Evolutionary conservation across 495 filamentous ascomycete species (phyloP).

Genomic region (Rostrohypoxylon terebratum): DNA sequence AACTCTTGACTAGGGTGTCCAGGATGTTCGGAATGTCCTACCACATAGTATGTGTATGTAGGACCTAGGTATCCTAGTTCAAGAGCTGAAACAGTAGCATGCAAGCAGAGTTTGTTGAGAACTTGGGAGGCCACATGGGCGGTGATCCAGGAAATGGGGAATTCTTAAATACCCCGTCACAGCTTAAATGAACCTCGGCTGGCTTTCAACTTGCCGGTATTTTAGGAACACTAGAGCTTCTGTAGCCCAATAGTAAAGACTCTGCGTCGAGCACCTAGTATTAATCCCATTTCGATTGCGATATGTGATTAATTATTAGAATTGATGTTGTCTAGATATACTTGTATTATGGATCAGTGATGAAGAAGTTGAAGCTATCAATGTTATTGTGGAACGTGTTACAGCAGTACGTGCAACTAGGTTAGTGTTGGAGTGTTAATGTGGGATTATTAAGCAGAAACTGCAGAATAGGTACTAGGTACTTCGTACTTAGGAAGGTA

Average conservation of each 20-base stretch:
- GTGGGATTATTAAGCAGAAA: neutral
- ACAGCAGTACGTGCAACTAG: too few relatives aligned
- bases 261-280: too few relatives aligned
- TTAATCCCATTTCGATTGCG: too few relatives aligned
- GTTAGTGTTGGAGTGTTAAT: neutral
- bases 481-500: too few relatives aligned
- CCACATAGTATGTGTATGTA: too few relatives aligned
- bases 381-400: neutral
- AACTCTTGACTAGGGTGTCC: neutral
- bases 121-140: neutral
- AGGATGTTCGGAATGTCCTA: too few relatives aligned
- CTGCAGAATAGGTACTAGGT: neutral
- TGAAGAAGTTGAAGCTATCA: neutral
- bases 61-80: neutral
- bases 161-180: neutral
- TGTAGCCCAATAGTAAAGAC: too few relatives aligned
- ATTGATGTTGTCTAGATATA: neutral
- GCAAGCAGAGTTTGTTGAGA: neutral
- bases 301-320: too few relatives aligned
- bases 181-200: constrained; percentile 32
- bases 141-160: constrained; percentile 7
- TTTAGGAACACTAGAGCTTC: too few relatives aligned
- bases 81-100: neutral
- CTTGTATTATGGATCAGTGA: neutral
- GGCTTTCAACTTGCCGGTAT: neutral